A percentile compares a stretch with the other conserved stretches of the same genome.
These are phyloP conservation scores for Apiospora phragmitis DNA, from an alignment of 2,329 filamentous ascomycete genomes.

Conservation along the genomic window DNA sequence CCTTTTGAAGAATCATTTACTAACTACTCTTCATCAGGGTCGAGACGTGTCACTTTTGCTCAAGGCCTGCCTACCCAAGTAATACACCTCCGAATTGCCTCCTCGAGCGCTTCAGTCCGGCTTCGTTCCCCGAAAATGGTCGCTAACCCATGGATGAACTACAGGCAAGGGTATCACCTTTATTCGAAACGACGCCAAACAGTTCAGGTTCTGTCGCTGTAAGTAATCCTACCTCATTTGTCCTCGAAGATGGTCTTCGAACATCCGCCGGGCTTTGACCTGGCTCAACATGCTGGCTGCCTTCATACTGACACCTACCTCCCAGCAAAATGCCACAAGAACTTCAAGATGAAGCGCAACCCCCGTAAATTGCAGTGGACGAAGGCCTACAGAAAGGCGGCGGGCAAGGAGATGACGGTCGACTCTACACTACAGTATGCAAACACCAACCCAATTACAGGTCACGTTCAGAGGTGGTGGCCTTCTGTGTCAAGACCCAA, in stretches of 20 bases:
- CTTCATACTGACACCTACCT: not conserved
- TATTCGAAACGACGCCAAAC: conserved; percentile 27
- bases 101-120: not conserved
- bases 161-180: conserved; percentile 16
- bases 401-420: conserved; percentile 76
- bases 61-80: conserved; percentile 62
- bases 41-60: conserved; percentile 73
- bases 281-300: not conserved
- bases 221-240: conserved; percentile 21
- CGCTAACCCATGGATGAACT: not conserved
- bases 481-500: not conserved
- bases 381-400: conserved; percentile 83
- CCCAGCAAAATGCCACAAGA: not conserved
- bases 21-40: conserved; percentile 38
- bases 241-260: too few relatives aligned
- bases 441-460: conserved; percentile 55
- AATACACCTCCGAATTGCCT: conserved; percentile 35
- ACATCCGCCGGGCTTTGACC: too few relatives aligned
- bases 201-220: conserved; percentile 59
- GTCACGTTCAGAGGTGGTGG: too few relatives aligned
- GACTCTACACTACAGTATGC: conserved; percentile 77
- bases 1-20: not conserved
- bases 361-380: conserved; percentile 97
- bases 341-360: conserved; percentile 81
- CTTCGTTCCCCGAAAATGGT: not conserved